Evolutionary conservation across 2,329 filamentous ascomycete species (phyloP).

Genomic region (Raffaelea deltoideospora): DNA sequence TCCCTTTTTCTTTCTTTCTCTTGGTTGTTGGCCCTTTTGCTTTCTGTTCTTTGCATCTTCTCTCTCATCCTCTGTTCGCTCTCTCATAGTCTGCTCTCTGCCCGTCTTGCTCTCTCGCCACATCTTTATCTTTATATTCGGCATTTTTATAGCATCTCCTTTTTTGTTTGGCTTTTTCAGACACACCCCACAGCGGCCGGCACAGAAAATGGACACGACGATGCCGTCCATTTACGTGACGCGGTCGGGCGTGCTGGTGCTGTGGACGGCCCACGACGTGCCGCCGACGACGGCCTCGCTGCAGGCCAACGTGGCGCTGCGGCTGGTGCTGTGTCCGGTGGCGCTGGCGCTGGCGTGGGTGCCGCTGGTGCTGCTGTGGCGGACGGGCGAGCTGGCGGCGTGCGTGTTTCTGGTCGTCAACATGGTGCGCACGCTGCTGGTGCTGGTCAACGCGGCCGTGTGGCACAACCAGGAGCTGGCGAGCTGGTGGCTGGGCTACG

Average conservation of each 20-base stretch:
- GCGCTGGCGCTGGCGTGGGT: constrained; percentile 32
- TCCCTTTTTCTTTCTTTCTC: too few species aligned
- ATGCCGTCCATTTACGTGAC: too few species aligned
- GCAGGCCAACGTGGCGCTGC: constrained; percentile 29
- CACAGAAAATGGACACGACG: too few species aligned
- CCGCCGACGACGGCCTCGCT: constrained; percentile 10
- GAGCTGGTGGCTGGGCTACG: constrained; percentile 34
- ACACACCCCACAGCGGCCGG: too few species aligned
- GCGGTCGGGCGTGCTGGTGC: constrained; percentile 3
- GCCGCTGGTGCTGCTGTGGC: constrained; percentile 33
- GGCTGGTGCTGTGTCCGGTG: constrained; percentile 30
- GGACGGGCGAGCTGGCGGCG: constrained; percentile 39
- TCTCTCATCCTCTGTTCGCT: too few species aligned
- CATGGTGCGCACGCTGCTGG: constrained; percentile 30
- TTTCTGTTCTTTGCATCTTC: too few species aligned
- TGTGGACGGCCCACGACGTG: constrained; percentile 3
- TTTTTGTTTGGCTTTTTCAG: too few species aligned
- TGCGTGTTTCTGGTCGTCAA: constrained; percentile 31
- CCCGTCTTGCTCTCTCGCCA: too few species aligned
- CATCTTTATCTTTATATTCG: too few species aligned
- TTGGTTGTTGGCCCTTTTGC: too few species aligned
- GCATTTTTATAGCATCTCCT: too few species aligned
- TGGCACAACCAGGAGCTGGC: constrained; percentile 36
- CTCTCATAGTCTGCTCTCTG: too few species aligned
- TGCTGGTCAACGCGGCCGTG: constrained; percentile 33